A percentile compares a stretch with the other conserved stretches of the same genome.
These are phyloP conservation scores for Pyracantha coccinea DNA, from an alignment of 331 rosid genomes.

Conservation along the genomic window DNA sequence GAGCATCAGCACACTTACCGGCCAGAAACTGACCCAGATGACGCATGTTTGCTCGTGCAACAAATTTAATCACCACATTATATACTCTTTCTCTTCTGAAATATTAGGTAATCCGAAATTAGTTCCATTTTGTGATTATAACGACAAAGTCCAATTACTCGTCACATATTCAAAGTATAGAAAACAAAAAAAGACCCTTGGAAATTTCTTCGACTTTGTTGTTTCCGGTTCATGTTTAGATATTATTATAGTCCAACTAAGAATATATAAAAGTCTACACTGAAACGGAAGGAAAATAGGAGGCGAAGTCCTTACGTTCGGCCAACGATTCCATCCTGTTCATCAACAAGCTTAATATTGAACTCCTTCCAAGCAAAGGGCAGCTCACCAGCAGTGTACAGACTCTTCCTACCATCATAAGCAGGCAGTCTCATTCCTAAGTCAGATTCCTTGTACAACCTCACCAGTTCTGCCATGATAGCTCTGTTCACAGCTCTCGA, in stretches of 20 bases:
- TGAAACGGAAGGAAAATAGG: neutral
- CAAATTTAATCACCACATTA: constrained; percentile 70
- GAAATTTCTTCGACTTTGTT: too few species aligned
- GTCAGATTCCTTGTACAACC: constrained; percentile 70
- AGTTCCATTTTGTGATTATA: constrained; percentile 1
- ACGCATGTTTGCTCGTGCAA: constrained; percentile 80
- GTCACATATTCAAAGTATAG: neutral
- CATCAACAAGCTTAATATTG: constrained; percentile 63
- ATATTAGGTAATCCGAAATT: constrained; percentile 9
- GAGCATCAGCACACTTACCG: constrained; percentile 80
- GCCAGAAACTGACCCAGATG: constrained; percentile 87
- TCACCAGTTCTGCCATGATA: constrained; percentile 87
- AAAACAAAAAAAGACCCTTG: neutral
- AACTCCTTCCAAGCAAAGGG: constrained; percentile 92
- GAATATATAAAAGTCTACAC: neutral
- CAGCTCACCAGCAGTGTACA: constrained; percentile 95
- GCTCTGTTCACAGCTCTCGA: constrained; percentile 82
- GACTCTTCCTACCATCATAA: constrained; percentile 90
- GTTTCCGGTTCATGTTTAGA: neutral
- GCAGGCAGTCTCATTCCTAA: constrained; percentile 94
- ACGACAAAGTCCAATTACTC: neutral
- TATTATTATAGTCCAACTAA: neutral
- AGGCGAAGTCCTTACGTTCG: constrained; percentile 57
- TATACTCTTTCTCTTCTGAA: constrained; percentile 68
- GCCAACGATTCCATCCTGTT: constrained; percentile 57